Base-by-base conservation (phyloP, 1,139 yeast species). In the Protomyces gravidus region DNA sequence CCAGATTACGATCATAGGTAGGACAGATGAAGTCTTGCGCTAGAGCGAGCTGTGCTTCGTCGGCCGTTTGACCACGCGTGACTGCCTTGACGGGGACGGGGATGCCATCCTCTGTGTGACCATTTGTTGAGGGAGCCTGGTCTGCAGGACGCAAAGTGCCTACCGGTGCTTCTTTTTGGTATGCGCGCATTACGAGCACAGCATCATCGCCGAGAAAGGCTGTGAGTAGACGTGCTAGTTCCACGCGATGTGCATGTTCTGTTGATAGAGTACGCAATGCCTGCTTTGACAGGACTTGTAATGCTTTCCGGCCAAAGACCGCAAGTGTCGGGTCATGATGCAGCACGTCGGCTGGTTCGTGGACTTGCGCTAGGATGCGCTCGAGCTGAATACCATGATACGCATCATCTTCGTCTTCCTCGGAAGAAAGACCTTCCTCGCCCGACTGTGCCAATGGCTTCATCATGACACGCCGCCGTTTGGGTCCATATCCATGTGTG, bases 141-240 rank as follows among this genome's bases (percentile, higher is more conserved):
- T 26, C 25, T 11, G 33, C 45, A 5, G 57, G 50, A 23, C 48
- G 51, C 27, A 53, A 28, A 15, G 51, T 33, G 23, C 50, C 48
- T 17, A 36, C 51, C 21, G 36, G 51, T 13, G 36, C 39, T 28
- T 57, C 61, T 21, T 36, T 36, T 32, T 47, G 51, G 33, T 45
- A 50, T 7, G 40, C 45, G 27, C 27, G 46, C 50, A 52, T 59
- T 4, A 55, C 30, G 25, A 53, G 30, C 9, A 53, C 30, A 9
- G 58, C 47, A 32, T 59, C 62, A 45, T 59, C 62, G 1, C 62
- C 62, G 11, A 59, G 50, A 33, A 59, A 51, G 11, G 55, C 55
- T 15, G 56, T 55, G 19, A 59, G 40, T 11, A 59, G 32, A 21
- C 59, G 50, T 1, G 59, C 47, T 19, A 59, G 32, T 13, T 40